Evolutionary conservation across 495 filamentous ascomycete species (phyloP), one percentile per base, ranked within the genome.

Genomic region (Aspergillus saccharolyticus): DNA sequence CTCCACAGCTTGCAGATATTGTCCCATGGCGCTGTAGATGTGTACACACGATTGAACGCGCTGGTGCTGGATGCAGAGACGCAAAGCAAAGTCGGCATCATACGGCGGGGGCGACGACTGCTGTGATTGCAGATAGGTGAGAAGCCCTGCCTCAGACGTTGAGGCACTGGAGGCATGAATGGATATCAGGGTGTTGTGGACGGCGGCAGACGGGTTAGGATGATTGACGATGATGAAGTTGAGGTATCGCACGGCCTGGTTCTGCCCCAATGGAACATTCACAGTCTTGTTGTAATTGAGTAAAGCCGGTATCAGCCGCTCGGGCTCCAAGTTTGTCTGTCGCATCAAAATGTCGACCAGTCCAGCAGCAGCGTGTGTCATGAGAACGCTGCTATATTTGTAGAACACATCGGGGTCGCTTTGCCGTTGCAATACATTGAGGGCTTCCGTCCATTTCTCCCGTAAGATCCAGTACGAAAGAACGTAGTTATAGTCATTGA

Each of bases 391-490:
- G 74, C 88, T 90, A 69, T 96, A 96, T 49, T 89, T 88, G 78
- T 97, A 97, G 70, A 97, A 97, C 51, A 96, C 87, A 52, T 96
- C 89, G 0, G 90, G 83, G 46, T 96, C 88, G 28, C 86, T 94
- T 73, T 98, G 94, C 64, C 86, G 86, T 68, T 96, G 93, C 17
- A 98, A 77, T 33, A 97, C 89, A 56, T 85, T 84, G 61, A 98
- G 72, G 4, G 91, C 88, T 60, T 96, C 89, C n/a, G 82, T 70
- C 94, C 94, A 98, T 61, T 90, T 84, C 71, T 97, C 94, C 54
- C 94, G 82, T 70, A 97, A 95, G 21, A 97, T 87, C 95, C 95
- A 98, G 75, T 98, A 98, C 0, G 89, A 86, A 18, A 98, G 78
- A 28, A 97, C 91, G 65, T 93, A 97, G 68, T 94, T 94, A 74